Evolutionary conservation across 257 asterid species (phyloP).

Genomic region (Petunia secreta): DNA sequence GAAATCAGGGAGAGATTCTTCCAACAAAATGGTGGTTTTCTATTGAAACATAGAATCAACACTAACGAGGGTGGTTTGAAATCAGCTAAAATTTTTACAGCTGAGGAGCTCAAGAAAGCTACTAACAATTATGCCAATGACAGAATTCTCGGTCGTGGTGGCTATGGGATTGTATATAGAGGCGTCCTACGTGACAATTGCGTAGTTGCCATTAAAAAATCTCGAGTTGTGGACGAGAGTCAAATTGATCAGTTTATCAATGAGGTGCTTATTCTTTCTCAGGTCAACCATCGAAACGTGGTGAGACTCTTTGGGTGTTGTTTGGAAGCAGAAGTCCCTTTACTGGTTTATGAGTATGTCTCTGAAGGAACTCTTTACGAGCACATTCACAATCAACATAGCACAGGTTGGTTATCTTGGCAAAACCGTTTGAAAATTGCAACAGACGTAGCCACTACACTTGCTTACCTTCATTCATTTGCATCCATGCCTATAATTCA

Average conservation of each 20-base stretch:
- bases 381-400: constrained; percentile 21
- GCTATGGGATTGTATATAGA: neutral
- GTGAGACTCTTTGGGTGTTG: constrained; percentile 19
- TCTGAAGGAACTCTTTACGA: constrained; percentile 8
- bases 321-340: constrained; percentile 4
- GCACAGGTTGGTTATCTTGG: neutral
- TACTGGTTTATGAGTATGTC: constrained; percentile 14
- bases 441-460: neutral
- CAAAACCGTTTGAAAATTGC: neutral
- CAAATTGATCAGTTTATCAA: constrained; percentile 18
- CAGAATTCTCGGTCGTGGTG: constrained; percentile 11
- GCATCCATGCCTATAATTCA: constrained; percentile 14
- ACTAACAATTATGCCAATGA: constrained; percentile 37
- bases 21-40: constrained; percentile 44
- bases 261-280: constrained; percentile 15
- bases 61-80: constrained; percentile 35
- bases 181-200: neutral
- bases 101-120: constrained; percentile 34
- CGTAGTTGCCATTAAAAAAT: constrained; percentile 1
- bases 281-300: neutral
- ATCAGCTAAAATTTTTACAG: constrained; percentile 40
- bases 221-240: constrained; percentile 13
- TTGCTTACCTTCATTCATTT: constrained; percentile 4
- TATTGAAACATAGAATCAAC: constrained; percentile 41
- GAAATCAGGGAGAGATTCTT: constrained; percentile 46